Evolutionary conservation across 495 filamentous ascomycete genomes (phyloP).

Genomic region (Trypethelium eluteriae): DNA sequence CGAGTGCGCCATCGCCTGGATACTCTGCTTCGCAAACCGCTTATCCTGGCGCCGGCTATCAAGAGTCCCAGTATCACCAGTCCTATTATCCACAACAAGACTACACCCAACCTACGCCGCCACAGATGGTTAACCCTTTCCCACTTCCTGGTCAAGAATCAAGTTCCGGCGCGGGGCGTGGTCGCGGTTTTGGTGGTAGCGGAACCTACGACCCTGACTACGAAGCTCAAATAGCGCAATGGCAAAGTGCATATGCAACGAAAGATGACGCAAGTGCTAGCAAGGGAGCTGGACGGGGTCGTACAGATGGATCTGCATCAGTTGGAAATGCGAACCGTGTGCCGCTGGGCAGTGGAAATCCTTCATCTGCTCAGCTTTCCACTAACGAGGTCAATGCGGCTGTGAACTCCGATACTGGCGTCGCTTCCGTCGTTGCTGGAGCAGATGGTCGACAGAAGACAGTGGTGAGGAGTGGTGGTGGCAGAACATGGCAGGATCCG

Average conservation of each 20-base stretch:
- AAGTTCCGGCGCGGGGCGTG: conserved; percentile 36
- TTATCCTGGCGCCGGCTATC: conserved; percentile 22
- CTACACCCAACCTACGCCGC: conserved; percentile 47
- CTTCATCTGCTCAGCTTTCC: conserved; percentile 33
- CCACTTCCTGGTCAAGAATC: conserved; percentile 51
- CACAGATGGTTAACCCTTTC: conserved; percentile 82
- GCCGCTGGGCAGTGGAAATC: conserved; percentile 32
- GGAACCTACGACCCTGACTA: conserved; percentile 65
- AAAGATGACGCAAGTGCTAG: conserved; percentile 42
- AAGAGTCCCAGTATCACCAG: conserved; percentile 21
- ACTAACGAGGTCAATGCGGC: conserved; percentile 33
- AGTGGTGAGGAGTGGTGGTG: conserved; percentile 78
- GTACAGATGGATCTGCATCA: conserved; percentile 29
- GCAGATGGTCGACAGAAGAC: conserved; percentile 53
- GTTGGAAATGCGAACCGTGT: conserved; percentile 43
- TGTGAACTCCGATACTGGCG: conserved; percentile 38
- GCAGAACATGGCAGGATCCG: conserved; percentile 79
- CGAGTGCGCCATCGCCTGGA: conserved; percentile 30
- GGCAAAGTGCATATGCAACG: conserved; percentile 83
- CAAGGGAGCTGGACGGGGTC: conserved; percentile 27
- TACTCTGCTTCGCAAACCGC: conserved; percentile 18
- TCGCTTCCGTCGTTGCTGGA: conserved; percentile 19
- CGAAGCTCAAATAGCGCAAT: conserved; percentile 89
- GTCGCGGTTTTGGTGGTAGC: conserved; percentile 39
- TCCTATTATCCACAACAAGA: conserved; percentile 42